phyloP scores from a whole-genome alignment of 192 early-diverging fungal genomes.

The Podila clonocystis region DNA sequence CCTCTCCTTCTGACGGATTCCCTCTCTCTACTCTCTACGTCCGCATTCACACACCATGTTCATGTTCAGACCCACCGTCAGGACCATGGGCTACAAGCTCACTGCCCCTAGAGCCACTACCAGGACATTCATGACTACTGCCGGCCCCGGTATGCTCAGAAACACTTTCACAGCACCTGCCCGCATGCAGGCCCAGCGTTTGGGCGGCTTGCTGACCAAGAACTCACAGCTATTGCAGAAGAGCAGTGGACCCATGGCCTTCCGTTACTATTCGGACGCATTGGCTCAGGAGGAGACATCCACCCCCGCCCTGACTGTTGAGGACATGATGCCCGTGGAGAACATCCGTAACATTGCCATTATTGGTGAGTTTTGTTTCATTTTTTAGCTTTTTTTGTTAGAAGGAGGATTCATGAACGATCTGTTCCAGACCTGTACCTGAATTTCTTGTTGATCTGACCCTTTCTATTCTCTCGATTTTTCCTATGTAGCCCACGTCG shows the following conservation, averaged over 20 bases:
- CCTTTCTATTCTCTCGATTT: background rate
- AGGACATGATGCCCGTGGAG: slow-evolving; percentile 52
- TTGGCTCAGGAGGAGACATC: slow-evolving; percentile 18
- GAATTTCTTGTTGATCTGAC: background rate
- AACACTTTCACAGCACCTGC: background rate
- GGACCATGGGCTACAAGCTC: slow-evolving; percentile 5
- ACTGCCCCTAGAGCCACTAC: background rate
- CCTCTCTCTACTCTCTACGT: background rate
- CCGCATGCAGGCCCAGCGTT: background rate
- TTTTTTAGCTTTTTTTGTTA: background rate
- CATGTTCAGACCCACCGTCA: background rate
- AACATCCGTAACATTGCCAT: slow-evolving; percentile 54
- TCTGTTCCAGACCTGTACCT: no score
- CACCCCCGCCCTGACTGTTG: slow-evolving; percentile 30
- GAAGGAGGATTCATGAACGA: background rate
- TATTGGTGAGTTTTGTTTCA: slow-evolving; percentile 25
- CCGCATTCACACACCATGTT: background rate
- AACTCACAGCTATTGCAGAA: background rate
- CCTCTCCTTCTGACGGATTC: background rate
- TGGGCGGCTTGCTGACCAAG: background rate
- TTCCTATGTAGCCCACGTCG: slow-evolving; percentile 77
- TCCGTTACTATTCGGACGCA: slow-evolving; percentile 21
- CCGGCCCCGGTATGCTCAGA: background rate
- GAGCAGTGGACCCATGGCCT: background rate
- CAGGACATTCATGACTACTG: background rate